Base-by-base conservation (phyloP, 257 asterid genomes). In the Nicotiana paniculata region DNA sequence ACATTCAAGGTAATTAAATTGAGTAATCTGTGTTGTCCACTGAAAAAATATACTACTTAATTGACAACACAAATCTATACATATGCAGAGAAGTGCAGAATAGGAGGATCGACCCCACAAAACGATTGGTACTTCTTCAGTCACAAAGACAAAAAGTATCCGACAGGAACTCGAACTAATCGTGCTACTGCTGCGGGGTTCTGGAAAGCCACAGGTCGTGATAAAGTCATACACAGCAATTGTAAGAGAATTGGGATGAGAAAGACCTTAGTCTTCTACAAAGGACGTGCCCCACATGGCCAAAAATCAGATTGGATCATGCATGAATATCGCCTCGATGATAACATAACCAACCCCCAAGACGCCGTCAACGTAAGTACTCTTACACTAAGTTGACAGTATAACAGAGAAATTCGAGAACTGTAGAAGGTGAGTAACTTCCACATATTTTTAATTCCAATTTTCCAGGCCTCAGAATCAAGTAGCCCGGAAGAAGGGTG, bases 131-230 rank as follows among this genome's bases (percentile, higher is more conserved):
- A 94, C 85, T 94, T 94, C 82, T 94, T 94, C 86, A 94, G 98
- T 83, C 98, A 94, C 93, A 94, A 94, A 39, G 97, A 94, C 87
- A 94, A 94, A 86, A 94, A 94, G 74, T 94, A 94, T 30, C 98
- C 97, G 3, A 91, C 97, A 0, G 98, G 98, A 61, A 94, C 96
- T 1, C 88, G 98, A 21, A 94, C 98, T 1, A 94, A 94, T 66
- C 93, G 98, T 28, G 98, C 98, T 0, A 94, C 98, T 0, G 93
- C 96, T 0, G 98, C 97, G 24, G 98, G 98, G 13, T 94, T 94
- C 68, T 94, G 98, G 98, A 94, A 94, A 90, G 98, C 98, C 0
- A 94, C 98, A 0, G 97, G 98, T 10, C 90, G 98, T 4, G 98
- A 94, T 72, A 94, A 94, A 84, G 94, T 88, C 75, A 94, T 94